Conservation (phyloP, 2,329 filamentous ascomycete genomes). For the Cryphonectria nitschkei region DNA sequence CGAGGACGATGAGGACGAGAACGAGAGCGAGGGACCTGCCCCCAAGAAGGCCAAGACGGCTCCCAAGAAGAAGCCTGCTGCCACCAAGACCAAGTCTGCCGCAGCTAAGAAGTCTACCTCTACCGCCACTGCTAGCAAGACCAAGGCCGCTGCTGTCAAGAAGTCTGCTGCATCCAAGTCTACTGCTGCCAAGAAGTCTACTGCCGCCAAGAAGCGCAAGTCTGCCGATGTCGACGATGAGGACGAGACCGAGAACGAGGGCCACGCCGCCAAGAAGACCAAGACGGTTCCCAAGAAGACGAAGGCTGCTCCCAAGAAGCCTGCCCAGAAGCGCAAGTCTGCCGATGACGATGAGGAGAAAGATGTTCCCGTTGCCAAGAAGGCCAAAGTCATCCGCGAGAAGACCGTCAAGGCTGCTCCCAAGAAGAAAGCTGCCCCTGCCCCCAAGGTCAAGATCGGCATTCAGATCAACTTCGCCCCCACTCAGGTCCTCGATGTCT, state of each 20-base stretch:
- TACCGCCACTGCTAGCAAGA: conserved; percentile 31
- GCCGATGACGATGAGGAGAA: conserved; percentile 27
- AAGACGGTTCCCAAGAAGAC: conserved; percentile 26
- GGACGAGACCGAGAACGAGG: conserved; percentile 55
- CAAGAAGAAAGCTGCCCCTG: conserved; percentile 24
- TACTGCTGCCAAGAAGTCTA: conserved; percentile 17
- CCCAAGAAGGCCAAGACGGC: conserved; percentile 12
- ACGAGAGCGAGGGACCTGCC: neutral
- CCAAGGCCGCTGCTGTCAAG: conserved; percentile 28
- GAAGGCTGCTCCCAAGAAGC: conserved; percentile 28
- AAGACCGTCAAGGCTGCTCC: conserved; percentile 45
- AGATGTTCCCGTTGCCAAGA: conserved; percentile 40
- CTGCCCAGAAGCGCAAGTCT: conserved; percentile 36
- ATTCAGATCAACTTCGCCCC: conserved; percentile 64
- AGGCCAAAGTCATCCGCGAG: conserved; percentile 32
- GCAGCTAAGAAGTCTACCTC: neutral
- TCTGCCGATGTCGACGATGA: conserved; percentile 22
- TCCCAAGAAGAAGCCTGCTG: conserved; percentile 30
- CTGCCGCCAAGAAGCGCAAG: conserved; percentile 25
- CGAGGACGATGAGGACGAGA: conserved; percentile 8
- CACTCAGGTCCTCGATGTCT: conserved; percentile 69
- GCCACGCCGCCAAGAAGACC: conserved; percentile 47
- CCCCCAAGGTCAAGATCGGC: conserved; percentile 32
- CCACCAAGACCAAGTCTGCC: conserved; percentile 23
- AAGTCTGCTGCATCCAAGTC: neutral